Base-by-base conservation (phyloP, 2,329 filamentous ascomycete genomes). In the Colletotrichum lupini region DNA sequence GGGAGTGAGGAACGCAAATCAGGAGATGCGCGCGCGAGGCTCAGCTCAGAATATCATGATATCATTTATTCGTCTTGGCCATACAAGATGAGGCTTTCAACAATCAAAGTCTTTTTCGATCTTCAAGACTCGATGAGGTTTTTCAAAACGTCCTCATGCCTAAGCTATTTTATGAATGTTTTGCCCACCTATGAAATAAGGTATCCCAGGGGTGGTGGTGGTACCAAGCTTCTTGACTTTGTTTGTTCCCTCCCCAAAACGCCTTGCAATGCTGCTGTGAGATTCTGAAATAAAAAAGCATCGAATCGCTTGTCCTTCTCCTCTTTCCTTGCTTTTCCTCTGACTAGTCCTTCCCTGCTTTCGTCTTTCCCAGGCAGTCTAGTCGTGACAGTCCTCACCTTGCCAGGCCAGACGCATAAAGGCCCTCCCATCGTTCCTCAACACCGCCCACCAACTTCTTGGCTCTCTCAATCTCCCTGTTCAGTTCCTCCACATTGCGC, bases 401-500 rank as follows among this genome's bases (percentile, higher is more conserved):
- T 63, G 68, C 35, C 37, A 71, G 60, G 35, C 68, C 74, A 8
- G 73, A 61, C 74, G 76, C 24, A 74, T 90, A 91, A 0, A 90
- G 78, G 2, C 85, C 87, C 74, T 90, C 85, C 87, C 88, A 90
- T 37, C 84, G 81, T 69, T 87, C 81, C 75, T 96, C 94, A 5
- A 96, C 87, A 22, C 89, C 89, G 1, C 87, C 87, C 6, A 97
- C 87, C 77, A 91, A 90, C n/a, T 85, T 86, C 76, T 87, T 92
- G 14, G 95, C 83, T 32, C 85, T 86, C 74, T 91, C 90, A 75
- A 97, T 96, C 84, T 98, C 95, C 46, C 85, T 86, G 55, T 93
- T 93, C 69, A 98, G 82, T 83, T 98, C 95, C 69, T 97, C 94
- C 32, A 95, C 84, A 77, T 98, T 98, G 71, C 92, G 88, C 4